These are phyloP conservation scores for Chalciporus pseudorubinellus DNA, from an alignment of 768 basidiomycete genomes.

Conservation along the genomic window DNA sequence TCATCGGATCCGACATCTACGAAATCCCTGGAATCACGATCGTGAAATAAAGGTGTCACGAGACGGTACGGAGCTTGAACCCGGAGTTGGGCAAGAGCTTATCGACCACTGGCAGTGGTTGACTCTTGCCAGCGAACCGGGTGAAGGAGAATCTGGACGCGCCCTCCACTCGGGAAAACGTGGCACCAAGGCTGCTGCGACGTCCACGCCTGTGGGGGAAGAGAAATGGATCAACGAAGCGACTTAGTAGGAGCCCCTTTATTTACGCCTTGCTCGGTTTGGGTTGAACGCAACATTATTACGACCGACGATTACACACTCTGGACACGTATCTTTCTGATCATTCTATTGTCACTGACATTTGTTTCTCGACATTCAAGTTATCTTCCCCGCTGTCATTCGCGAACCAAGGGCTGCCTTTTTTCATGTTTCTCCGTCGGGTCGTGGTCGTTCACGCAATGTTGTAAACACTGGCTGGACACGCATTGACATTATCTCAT, in stretches of 20 bases:
- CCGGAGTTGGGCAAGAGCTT: slow-evolving; percentile 62
- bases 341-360: slow-evolving; percentile 13
- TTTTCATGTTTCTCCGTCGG: not conserved
- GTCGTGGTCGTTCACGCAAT: not conserved
- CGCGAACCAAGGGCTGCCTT: not conserved
- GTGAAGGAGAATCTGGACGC: not conserved
- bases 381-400: not conserved
- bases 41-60: slow-evolving; percentile 78
- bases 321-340: not conserved
- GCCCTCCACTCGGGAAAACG: not conserved
- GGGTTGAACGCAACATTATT: not conserved
- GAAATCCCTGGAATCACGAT: slow-evolving; percentile 93
- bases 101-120: slow-evolving; percentile 83
- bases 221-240: not conserved
- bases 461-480: no score
- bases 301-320: not conserved
- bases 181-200: slow-evolving; percentile 4
- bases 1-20: slow-evolving; percentile 68
- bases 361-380: slow-evolving; percentile 20
- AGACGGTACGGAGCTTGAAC: slow-evolving; percentile 93
- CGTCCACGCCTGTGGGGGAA: not conserved
- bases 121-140: slow-evolving; percentile 26
- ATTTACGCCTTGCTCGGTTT: not conserved
- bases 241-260: not conserved
- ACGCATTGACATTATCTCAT: no score